These are phyloP conservation scores for Lipomyces kockii DNA, from an alignment of 805 yeast species.

Conservation along the genomic window DNA sequence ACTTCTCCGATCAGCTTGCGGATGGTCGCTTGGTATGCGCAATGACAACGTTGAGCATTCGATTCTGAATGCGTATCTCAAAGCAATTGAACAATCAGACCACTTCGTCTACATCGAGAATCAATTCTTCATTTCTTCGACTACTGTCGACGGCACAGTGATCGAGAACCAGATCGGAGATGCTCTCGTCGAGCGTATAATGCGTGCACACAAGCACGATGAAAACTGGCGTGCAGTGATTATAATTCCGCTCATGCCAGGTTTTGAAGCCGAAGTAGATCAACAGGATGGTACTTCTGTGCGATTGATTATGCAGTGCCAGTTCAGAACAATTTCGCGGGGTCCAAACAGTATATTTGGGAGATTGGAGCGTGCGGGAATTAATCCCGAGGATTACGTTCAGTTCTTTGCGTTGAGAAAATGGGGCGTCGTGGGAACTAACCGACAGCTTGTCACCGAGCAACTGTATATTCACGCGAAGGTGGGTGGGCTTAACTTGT, in stretches of 20 bases:
- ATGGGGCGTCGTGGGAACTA: constrained; percentile 91
- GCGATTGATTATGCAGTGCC: constrained; percentile 95
- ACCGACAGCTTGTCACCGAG: constrained; percentile 76
- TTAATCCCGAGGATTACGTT: constrained; percentile 86
- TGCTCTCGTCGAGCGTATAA: constrained; percentile 95
- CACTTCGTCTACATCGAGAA: constrained; percentile 94
- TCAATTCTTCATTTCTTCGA: constrained; percentile 92
- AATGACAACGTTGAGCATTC: constrained; percentile 77
- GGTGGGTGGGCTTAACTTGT: constrained; percentile 50
- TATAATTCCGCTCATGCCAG: constrained; percentile 96
- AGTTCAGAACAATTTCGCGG: constrained; percentile 88
- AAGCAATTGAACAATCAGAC: constrained; percentile 86
- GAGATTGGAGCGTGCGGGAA: constrained; percentile 74
- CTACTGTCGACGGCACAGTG: constrained; percentile 79
- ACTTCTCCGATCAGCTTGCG: constrained; percentile 82
- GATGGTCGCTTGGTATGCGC: constrained; percentile 86
- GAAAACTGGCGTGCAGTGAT: constrained; percentile 88
- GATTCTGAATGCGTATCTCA: constrained; percentile 90
- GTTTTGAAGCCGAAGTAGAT: constrained; percentile 91
- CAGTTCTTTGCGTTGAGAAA: constrained; percentile 90
- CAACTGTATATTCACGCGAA: constrained; percentile 95
- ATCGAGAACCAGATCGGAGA: constrained; percentile 91
- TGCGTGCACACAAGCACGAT: constrained; percentile 78
- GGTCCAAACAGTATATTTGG: constrained; percentile 89
- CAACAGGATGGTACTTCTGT: constrained; percentile 93